Evolutionary conservation across 1,284 basidiomycete genomes (phyloP).

Genomic region (Leccinum pachyderme): DNA sequence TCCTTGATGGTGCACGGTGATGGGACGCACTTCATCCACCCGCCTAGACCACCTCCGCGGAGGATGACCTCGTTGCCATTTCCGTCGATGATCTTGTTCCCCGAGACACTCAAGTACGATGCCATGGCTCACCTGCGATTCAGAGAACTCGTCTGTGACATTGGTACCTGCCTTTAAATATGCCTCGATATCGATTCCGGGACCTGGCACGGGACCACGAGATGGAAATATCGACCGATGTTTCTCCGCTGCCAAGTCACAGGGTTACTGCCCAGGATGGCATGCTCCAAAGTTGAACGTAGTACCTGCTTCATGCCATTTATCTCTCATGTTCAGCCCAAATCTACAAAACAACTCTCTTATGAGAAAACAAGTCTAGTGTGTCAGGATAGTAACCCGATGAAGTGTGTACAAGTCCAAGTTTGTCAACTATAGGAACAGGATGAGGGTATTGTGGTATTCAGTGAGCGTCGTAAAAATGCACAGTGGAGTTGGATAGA

Average conservation of each 20-base stretch:
- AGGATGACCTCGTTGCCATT: slow-evolving; percentile 56
- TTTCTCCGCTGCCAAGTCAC: slow-evolving; percentile 13
- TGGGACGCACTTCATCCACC: slow-evolving; percentile 62
- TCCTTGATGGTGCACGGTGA: slow-evolving; percentile 8
- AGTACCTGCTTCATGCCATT: background rate
- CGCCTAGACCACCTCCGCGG: slow-evolving; percentile 66
- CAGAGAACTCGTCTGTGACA: background rate
- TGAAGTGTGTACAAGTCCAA: slow-evolving; percentile 29
- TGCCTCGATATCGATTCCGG: background rate
- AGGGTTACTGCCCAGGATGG: background rate
- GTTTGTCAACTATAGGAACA: slow-evolving; percentile 28
- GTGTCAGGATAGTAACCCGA: slow-evolving; percentile 17
- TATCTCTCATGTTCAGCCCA: slow-evolving; percentile 6
- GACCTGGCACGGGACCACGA: background rate
- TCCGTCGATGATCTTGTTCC: slow-evolving; percentile 56
- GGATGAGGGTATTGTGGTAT: slow-evolving; percentile 35
- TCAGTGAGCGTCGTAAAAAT: slow-evolving; percentile 31
- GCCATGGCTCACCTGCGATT: slow-evolving; percentile 15
- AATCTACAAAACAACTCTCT: slow-evolving; percentile 25
- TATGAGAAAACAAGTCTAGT: slow-evolving; percentile 17
- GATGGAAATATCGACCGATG: slow-evolving; percentile 7
- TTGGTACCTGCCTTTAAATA: slow-evolving; percentile 10
- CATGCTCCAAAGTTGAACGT: background rate
- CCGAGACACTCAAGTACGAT: slow-evolving; percentile 51
- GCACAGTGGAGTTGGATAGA: slow-evolving; percentile 29